Evolutionary conservation across 208 protist genomes (phyloP), one percentile per base, ranked within the genome.

Genomic region (Trypanosoma platydactyli): DNA sequence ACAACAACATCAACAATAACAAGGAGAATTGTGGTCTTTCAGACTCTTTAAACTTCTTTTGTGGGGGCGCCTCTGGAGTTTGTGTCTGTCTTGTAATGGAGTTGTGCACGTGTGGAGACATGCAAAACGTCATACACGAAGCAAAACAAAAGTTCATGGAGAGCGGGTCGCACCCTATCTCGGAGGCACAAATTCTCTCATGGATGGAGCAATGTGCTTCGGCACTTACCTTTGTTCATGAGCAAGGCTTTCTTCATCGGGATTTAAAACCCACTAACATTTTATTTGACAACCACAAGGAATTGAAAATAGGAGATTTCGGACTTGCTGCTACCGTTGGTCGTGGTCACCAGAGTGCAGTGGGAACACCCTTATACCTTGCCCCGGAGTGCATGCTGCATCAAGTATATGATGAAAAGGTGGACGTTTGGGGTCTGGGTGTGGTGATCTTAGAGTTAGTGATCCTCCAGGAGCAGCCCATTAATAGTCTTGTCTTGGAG

Each of bases 191-290:
- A 57, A 74, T 89, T 20, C 72, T 90, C 29, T 72, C 72, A 27
- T 96, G 91, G 88, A 87, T 94, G 52, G 71, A 81, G 59, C 91
- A 96, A 77, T 87, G 79, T 27, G 76, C 79, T 35, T 68, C 68
- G 0, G 88, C 91, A 20, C 77, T 96, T 22, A 53, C 86, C 48
- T 94, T 88, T 57, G 92, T 96, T 60, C 91, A 96, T 62, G 71
- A 75, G 0, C 82, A 89, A 51, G 91, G 88, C 12, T 94, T 92
- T 59, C 44, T 94, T 20, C 91, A 96, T 68, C 83, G 92, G 42
- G 92, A 97, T 53, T 38, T 97, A 54, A 97, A 97, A 70, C 90
- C 92, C 6, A 93, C 85, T 18, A 97, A 97, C 67, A 88, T 97
- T 30, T 95, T 97, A 60, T 91, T 97, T 65, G 88, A 91, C 51